Conservation (phyloP, 2,329 filamentous ascomycete species). For the Trichoderma koningiopsis region DNA sequence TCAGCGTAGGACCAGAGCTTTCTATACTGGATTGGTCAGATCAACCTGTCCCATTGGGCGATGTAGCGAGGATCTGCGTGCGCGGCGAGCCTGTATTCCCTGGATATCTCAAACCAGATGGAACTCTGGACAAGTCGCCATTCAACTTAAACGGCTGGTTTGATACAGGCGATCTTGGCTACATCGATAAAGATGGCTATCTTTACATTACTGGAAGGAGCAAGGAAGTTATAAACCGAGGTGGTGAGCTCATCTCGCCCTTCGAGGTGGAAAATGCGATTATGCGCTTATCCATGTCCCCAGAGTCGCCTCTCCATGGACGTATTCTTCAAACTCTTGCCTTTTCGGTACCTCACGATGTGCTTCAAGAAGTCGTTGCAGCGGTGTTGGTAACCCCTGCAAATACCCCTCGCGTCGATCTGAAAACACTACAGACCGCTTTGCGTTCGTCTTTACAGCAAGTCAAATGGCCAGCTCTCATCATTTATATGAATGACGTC, state of each 20-base stretch:
- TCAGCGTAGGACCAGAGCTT: conserved; percentile 54
- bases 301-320: conserved; percentile 47
- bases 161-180: conserved; percentile 57
- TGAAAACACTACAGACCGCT: conserved; percentile 51
- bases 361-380: conserved; percentile 59
- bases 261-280: conserved; percentile 62
- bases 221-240: conserved; percentile 60
- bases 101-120: conserved; percentile 51
- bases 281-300: conserved; percentile 47
- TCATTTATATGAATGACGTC: conserved; percentile 58
- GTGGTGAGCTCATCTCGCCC: conserved; percentile 60
- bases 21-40: conserved; percentile 50
- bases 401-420: conserved; percentile 47
- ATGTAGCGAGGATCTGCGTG: conserved; percentile 53
- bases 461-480: conserved; percentile 54
- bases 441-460: conserved; percentile 52
- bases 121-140: conserved; percentile 46
- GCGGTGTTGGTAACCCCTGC: conserved; percentile 53
- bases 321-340: conserved; percentile 53
- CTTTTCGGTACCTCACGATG: conserved; percentile 55
- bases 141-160: conserved; percentile 56
- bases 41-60: conserved; percentile 34
- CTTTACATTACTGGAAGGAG: conserved; percentile 58
- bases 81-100: conserved; percentile 54
- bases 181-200: conserved; percentile 53